A percentile compares a stretch with the other conserved stretches of the same genome.
Evolutionary conservation across 73 alveolate genomes (phyloP).

Genomic region (Paramecium biaurelia): DNA sequence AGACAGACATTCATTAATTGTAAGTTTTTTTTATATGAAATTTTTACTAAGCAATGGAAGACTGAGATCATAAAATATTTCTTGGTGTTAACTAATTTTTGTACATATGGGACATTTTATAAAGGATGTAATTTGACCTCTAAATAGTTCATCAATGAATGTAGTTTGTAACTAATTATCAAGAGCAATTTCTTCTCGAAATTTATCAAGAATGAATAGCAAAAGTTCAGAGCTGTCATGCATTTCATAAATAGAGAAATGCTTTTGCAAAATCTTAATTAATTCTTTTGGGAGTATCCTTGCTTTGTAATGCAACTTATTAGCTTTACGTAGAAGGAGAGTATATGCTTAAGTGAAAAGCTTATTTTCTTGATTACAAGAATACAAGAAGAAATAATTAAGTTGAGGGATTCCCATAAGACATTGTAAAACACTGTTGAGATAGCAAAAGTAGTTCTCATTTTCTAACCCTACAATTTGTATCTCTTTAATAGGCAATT

Average conservation of each 20-base stretch:
- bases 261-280: background rate
- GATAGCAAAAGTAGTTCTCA: background rate
- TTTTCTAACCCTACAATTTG: background rate
- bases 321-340: background rate
- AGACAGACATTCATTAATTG: background rate
- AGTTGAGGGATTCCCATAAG: background rate
- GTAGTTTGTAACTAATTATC: background rate
- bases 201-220: background rate
- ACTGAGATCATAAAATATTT: background rate
- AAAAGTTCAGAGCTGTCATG: background rate
- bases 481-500: background rate
- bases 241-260: slow-evolving; percentile 1
- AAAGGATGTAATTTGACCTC: background rate
- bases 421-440: background rate
- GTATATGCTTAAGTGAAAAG: background rate
- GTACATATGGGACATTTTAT: background rate
- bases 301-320: background rate
- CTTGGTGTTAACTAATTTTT: background rate
- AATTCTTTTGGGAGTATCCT: background rate
- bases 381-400: background rate
- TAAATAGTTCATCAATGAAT: background rate
- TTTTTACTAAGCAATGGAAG: background rate
- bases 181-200: background rate
- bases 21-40: background rate
- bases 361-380: background rate